Conservation (phyloP, 2,329 filamentous ascomycete genomes). For the Paracoccidioides brasiliensis region DNA sequence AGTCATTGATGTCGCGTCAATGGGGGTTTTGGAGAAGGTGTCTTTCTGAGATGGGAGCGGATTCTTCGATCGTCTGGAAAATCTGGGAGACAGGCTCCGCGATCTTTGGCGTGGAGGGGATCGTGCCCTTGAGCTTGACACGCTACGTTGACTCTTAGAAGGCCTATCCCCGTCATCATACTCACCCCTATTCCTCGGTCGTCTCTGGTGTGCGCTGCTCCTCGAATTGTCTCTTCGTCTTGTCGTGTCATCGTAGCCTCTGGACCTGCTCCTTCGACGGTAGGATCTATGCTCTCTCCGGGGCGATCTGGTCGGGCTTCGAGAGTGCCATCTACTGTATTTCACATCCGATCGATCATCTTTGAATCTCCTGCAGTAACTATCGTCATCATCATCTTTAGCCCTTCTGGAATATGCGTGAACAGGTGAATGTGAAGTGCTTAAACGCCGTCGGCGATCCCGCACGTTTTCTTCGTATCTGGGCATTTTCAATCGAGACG, state of each 20-base stretch:
- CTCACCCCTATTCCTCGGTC: constrained; percentile 15
- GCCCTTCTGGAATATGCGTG: constrained; percentile 13
- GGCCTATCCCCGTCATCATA: constrained; percentile 9
- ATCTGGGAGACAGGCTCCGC: constrained; percentile 15
- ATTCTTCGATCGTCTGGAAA: constrained; percentile 22
- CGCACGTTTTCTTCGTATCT: constrained; percentile 13
- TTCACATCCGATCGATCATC: constrained; percentile 4
- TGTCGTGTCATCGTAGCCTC: constrained; percentile 1
- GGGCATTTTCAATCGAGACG: constrained; percentile 15
- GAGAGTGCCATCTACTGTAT: constrained; percentile 2
- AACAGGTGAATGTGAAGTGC: constrained; percentile 13
- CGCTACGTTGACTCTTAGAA: constrained; percentile 14
- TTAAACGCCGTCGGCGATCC: constrained; percentile 14
- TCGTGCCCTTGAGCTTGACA: constrained; percentile 11
- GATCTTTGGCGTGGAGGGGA: constrained; percentile 7
- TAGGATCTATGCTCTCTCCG: constrained; percentile 5
- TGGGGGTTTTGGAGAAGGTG: constrained; percentile 26
- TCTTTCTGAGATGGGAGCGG: constrained; percentile 36
- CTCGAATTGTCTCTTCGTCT: constrained; percentile 18
- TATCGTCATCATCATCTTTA: constrained; percentile 15
- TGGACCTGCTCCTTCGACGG: constrained; percentile 7
- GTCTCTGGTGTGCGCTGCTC: constrained; percentile 17
- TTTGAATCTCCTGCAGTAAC: neutral
- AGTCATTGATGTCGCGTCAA: constrained; percentile 14
- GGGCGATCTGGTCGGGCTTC: constrained; percentile 6